Evolutionary conservation across 148 eudicot species (phyloP).

Genomic region (Talinum fruticosum): DNA sequence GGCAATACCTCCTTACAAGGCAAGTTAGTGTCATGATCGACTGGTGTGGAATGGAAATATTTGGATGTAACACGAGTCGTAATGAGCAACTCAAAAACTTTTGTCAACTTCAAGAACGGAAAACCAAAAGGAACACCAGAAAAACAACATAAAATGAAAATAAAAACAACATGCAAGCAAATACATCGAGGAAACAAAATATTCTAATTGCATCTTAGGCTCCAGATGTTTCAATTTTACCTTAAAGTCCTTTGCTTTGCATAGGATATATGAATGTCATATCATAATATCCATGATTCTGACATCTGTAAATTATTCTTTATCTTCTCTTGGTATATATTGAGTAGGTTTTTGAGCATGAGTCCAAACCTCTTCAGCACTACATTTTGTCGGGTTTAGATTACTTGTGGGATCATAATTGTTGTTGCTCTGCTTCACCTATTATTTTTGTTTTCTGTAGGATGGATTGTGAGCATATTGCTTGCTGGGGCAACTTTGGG

Average conservation of each 20-base stretch:
- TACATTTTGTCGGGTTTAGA: not conserved
- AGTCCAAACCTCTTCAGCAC: not conserved
- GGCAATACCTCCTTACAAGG: slow-evolving; percentile 90
- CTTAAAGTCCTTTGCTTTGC: no score
- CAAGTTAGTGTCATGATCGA: slow-evolving; percentile 32
- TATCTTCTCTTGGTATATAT: no score
- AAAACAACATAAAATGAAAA: not conserved
- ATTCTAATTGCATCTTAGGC: not conserved
- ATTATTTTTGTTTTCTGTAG: slow-evolving; percentile 30
- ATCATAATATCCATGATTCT: no score
- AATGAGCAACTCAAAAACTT: not conserved
- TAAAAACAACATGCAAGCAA: not conserved
- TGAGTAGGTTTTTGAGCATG: not conserved
- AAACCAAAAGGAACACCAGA: not conserved
- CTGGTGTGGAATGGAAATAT: slow-evolving; percentile 6
- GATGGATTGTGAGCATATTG: slow-evolving; percentile 94
- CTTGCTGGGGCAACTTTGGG: slow-evolving; percentile 99
- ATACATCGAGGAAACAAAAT: not conserved
- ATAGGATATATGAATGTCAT: no score
- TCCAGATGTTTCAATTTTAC: not conserved
- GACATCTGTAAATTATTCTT: no score
- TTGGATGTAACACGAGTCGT: not conserved
- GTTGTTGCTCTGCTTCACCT: not conserved
- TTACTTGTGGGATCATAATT: not conserved
- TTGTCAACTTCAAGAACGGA: not conserved